phyloP scores from a whole-genome alignment of 257 asterid genomes.

The Scutellaria galericulata region DNA sequence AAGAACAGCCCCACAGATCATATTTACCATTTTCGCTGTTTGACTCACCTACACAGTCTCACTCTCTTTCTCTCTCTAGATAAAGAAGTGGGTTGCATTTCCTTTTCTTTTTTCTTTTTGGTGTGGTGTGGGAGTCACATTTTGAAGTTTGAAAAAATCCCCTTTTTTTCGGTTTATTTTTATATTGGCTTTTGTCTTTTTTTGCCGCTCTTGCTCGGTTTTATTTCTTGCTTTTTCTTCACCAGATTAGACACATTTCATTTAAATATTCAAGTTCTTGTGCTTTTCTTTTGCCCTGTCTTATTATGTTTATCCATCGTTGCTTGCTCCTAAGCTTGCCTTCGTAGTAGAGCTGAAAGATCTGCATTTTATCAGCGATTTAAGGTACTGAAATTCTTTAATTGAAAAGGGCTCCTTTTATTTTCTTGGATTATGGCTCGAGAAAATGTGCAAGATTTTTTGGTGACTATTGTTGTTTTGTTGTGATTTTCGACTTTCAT shows the following conservation, averaged over 20 bases:
- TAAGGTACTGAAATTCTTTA: constrained; percentile 35
- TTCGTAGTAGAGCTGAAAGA: constrained; percentile 32
- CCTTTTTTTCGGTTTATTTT: constrained; percentile 20
- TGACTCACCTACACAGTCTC: background rate
- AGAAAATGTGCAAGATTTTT: constrained; percentile 17
- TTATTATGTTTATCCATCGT: constrained; percentile 20
- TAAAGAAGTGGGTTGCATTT: constrained; percentile 49
- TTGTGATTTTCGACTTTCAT: background rate
- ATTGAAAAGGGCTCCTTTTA: background rate
- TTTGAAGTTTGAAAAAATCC: constrained; percentile 47
- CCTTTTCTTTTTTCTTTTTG: constrained; percentile 36
- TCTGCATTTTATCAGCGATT: constrained; percentile 38
- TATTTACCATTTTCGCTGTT: background rate
- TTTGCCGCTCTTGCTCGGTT: constrained; percentile 36
- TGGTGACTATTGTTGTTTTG: background rate
- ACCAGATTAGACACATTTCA: constrained; percentile 30
- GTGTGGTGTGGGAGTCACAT: constrained; percentile 35
- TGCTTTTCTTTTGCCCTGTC: background rate
- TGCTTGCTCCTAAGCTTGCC: constrained; percentile 29
- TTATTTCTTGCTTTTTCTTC: constrained; percentile 8
- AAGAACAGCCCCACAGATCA: background rate
- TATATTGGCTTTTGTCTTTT: constrained; percentile 31
- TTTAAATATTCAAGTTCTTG: constrained; percentile 28
- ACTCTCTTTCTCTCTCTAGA: background rate
- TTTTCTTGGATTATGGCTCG: background rate